Percentiles rank a stretch among this genome's conserved stretches.
These are phyloP conservation scores for Basidiobolus meristosporus DNA, from an alignment of 371 early-diverging fungal species.

Conservation along the genomic window DNA sequence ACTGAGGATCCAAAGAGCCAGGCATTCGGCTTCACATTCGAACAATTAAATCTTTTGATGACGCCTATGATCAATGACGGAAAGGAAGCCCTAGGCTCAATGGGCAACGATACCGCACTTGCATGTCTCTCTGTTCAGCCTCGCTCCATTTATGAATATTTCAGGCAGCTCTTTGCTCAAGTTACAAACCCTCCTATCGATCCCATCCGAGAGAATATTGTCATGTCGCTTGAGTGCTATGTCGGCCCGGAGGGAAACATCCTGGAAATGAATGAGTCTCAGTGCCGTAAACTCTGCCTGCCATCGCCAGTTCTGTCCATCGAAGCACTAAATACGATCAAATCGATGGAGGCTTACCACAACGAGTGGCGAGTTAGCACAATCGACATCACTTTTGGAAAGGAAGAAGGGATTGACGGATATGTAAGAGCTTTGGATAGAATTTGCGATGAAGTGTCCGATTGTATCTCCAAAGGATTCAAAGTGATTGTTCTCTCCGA, in stretches of 20 bases:
- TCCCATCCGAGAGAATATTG: conserved; percentile 92
- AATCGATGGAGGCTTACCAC: conserved; percentile 30
- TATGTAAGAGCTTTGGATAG: conserved; percentile 62
- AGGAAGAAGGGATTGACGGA: conserved; percentile 50
- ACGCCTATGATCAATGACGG: conserved; percentile 74
- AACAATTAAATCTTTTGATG: conserved; percentile 77
- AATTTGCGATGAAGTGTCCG: conserved; percentile 60
- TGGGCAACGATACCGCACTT: conserved; percentile 91
- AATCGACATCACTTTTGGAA: conserved; percentile 74
- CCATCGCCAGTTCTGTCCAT: conserved; percentile 72
- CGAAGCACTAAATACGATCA: conserved; percentile 60
- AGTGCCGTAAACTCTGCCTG: conserved; percentile 58
- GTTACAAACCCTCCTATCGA: conserved; percentile 97
- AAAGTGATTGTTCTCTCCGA: conserved; percentile 77
- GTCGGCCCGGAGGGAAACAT: conserved; percentile 90
- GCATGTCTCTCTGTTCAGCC: conserved; percentile 83
- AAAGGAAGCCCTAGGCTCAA: conserved; percentile 92
- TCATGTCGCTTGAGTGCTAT: conserved; percentile 89
- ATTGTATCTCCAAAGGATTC: conserved; percentile 59
- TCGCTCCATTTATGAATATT: conserved; percentile 84
- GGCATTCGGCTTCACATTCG: conserved; percentile 82
- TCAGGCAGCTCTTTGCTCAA: conserved; percentile 92
- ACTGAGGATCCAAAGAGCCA: conserved; percentile 61
- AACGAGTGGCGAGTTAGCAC: conserved; percentile 60
- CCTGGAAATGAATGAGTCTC: conserved; percentile 56